phyloP scores from a whole-genome alignment of 805 yeast genomes.

The Saccharomycopsis capsularis region DNA sequence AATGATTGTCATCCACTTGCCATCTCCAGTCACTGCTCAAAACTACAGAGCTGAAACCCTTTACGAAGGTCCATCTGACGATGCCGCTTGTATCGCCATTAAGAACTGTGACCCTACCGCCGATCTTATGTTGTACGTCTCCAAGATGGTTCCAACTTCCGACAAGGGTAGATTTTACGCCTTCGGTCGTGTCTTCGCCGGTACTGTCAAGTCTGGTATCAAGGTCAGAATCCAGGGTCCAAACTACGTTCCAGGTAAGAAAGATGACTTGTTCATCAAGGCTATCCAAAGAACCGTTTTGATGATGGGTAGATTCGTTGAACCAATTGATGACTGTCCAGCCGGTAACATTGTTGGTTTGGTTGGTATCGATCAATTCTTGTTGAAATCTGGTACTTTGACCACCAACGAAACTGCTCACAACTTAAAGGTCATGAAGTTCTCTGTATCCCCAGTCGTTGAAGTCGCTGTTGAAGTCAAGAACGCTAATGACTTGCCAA shows the following conservation, averaged over 20 bases:
- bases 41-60: conserved; percentile 97
- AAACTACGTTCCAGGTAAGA: conserved; percentile 97
- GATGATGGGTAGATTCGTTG: conserved; percentile 99
- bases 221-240: conserved; percentile 99
- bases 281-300: conserved; percentile 98
- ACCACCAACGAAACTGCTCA: conserved; percentile 95
- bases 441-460: conserved; percentile 99
- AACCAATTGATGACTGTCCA: conserved; percentile 98
- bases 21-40: conserved; percentile 99
- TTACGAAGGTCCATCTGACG: conserved; percentile 98
- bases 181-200: conserved; percentile 99
- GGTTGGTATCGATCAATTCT: conserved; percentile 99
- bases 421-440: conserved; percentile 99
- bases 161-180: conserved; percentile 99
- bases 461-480: conserved; percentile 99
- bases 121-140: conserved; percentile 97
- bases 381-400: conserved; percentile 98
- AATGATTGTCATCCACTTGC: conserved; percentile 97
- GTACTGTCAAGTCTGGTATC: conserved; percentile 98
- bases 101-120: conserved; percentile 98
- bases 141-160: conserved; percentile 99
- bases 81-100: conserved; percentile 83
- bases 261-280: conserved; percentile 95
- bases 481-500: conserved; percentile 99
- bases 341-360: conserved; percentile 99